Conservation (phyloP, 176 grass and related monocot species). For the Lolium perenne region DNA sequence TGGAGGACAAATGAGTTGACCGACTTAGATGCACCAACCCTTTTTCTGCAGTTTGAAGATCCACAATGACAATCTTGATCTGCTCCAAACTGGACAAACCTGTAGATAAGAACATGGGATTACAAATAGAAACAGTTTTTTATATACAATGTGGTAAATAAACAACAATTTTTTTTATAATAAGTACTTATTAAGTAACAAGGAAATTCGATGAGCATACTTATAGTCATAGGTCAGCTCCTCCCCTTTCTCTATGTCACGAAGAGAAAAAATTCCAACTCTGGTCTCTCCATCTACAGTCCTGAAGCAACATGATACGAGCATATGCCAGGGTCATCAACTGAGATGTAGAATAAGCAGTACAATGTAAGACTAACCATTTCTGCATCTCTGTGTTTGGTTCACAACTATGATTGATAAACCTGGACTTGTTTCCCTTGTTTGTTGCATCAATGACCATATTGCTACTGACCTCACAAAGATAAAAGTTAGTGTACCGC, state of each 20-base stretch:
- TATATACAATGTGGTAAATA: slow-evolving; percentile 33
- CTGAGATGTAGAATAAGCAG: slow-evolving; percentile 35
- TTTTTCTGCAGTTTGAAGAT: slow-evolving; percentile 81
- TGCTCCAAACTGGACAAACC: slow-evolving; percentile 96
- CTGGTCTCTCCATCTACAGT: slow-evolving; percentile 91
- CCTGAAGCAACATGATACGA: slow-evolving; percentile 60
- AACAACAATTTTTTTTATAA: neutral
- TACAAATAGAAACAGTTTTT: slow-evolving; percentile 32
- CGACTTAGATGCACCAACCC: slow-evolving; percentile 54
- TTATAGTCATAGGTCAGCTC: slow-evolving; percentile 96
- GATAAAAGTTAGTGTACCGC: slow-evolving; percentile 84
- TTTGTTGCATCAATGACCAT: slow-evolving; percentile 97
- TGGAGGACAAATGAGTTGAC: slow-evolving; percentile 32
- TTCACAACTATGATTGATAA: slow-evolving; percentile 99
- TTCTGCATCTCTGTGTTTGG: slow-evolving; percentile 99
- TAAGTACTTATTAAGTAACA: neutral
- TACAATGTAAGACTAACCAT: slow-evolving; percentile 67
- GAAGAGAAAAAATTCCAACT: slow-evolving; percentile 90
- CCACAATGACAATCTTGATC: slow-evolving; percentile 96
- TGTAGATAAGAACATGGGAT: slow-evolving; percentile 49
- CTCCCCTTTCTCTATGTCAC: slow-evolving; percentile 83
- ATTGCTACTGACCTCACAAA: slow-evolving; percentile 93
- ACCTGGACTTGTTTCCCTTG: slow-evolving; percentile 93
- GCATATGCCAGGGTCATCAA: slow-evolving; percentile 36
- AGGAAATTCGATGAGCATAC: slow-evolving; percentile 54